Evolutionary conservation across 768 basidiomycete species (phyloP), one percentile per base, ranked within the genome.

Genomic region (Xerocomellus amylosporus): DNA sequence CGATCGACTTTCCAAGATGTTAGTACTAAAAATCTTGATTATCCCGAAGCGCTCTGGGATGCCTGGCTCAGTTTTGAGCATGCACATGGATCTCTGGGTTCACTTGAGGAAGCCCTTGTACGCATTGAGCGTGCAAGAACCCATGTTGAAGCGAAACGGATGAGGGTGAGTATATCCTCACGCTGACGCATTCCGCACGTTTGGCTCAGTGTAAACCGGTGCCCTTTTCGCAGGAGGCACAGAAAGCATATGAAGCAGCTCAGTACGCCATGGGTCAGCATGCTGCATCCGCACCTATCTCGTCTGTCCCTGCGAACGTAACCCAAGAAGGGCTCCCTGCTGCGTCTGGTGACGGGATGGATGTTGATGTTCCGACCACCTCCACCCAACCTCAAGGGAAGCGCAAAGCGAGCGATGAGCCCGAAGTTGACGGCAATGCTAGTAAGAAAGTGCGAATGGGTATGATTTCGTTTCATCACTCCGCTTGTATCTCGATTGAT

Each of bases 21-120:
- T 5, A 80, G 84, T 28, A 74, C 77, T 41, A 88, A 88, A 67
- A 82, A 86, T 46, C 62, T 98, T 37, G 96, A 99, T 70, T 98
- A 94, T 88, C 94, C 97, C 0, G 96, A 99, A 70, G 88, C 87
- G 10, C 75, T 98, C 8, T 96, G 91, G 86, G 91, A 94, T 51
- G 87, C 90, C 1, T 96, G 92, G 90, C 64, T 86, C 17, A 73
- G 79, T n/a, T 97, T 98, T 63, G 96, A 98, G 67, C 83, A 91
- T 59, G 73, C 88, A 4, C 79, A 93, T 62, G 96, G 96, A 1
- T 79, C 82, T 22, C 75, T 91, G 14, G 75, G 80, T 28, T 82
- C 85, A 36, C 75, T 91, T 28, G 84, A 90, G 37, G 72, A 74
- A 10, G 82, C 82, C 39, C 66, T 87, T 42, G 81, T 82, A 51